Evolutionary conservation across 73 alveolate species (phyloP).

Genomic region (Vitrella brassicaformis): DNA sequence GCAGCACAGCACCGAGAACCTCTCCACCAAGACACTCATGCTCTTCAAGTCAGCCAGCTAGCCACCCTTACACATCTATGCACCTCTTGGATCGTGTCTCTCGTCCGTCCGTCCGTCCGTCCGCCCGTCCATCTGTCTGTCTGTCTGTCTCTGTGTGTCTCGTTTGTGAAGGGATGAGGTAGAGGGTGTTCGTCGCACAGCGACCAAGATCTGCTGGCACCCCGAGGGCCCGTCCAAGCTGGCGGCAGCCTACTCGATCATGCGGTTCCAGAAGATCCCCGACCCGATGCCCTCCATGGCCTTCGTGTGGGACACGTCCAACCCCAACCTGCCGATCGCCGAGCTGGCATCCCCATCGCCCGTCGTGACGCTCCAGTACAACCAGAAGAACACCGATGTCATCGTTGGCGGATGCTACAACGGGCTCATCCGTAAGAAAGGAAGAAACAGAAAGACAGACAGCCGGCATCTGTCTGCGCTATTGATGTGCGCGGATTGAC

Average conservation of each 20-base stretch:
- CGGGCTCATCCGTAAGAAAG: slow-evolving; percentile 77
- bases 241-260: slow-evolving; percentile 75
- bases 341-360: slow-evolving; percentile 65
- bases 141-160: neutral
- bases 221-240: slow-evolving; percentile 75
- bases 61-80: no score
- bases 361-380: slow-evolving; percentile 70
- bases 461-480: no score
- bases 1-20: slow-evolving; percentile 78
- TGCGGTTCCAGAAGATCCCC: slow-evolving; percentile 75
- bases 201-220: slow-evolving; percentile 86
- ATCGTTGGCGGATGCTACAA: slow-evolving; percentile 81
- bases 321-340: slow-evolving; percentile 76
- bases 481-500: no score
- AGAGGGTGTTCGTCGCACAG: slow-evolving; percentile 66
- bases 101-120: no score
- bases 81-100: no score
- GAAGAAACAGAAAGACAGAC: no score
- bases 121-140: no score
- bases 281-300: slow-evolving; percentile 51
- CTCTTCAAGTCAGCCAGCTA: slow-evolving; percentile 80
- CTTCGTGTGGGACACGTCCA: slow-evolving; percentile 65
- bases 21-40: slow-evolving; percentile 84
- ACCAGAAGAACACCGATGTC: slow-evolving; percentile 73
- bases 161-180: slow-evolving; percentile 16